These are phyloP conservation scores for Acacia acuminata DNA, from an alignment of 306 rosid genomes.

Conservation along the genomic window DNA sequence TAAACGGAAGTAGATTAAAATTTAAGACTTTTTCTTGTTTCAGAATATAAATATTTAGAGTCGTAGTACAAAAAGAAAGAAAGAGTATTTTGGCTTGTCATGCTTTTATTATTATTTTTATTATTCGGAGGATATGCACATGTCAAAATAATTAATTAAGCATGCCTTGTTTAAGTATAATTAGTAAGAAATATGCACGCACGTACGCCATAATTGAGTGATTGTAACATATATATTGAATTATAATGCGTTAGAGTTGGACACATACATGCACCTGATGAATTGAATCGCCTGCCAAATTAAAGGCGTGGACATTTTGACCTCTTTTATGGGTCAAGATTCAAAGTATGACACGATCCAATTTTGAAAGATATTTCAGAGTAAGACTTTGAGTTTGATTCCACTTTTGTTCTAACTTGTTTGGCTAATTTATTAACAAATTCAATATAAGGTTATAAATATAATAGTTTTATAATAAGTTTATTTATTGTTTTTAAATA, in stretches of 20 bases:
- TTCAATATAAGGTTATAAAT: too few species aligned
- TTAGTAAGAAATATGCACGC: neutral
- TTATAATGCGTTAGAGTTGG: neutral
- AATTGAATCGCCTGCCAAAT: neutral
- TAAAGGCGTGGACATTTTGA: neutral
- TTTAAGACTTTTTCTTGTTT: too few species aligned
- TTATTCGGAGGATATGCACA: too few species aligned
- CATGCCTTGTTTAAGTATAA: neutral
- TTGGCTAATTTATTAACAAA: neutral
- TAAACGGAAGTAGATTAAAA: too few species aligned
- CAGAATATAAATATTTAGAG: too few species aligned
- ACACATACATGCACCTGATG: neutral
- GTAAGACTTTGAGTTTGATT: neutral
- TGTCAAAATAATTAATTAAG: neutral
- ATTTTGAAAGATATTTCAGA: neutral
- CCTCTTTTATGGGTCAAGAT: neutral
- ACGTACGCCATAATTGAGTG: neutral
- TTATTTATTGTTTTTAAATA: too few species aligned
- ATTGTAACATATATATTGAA: neutral
- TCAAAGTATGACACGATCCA: neutral
- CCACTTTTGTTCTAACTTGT: neutral
- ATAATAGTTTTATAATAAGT: too few species aligned
- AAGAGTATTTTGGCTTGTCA: too few species aligned
- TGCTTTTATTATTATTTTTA: too few species aligned
- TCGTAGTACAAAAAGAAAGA: too few species aligned